Base-by-base conservation (phyloP, 1,284 basidiomycete species). In the Irpex sp. region DNA sequence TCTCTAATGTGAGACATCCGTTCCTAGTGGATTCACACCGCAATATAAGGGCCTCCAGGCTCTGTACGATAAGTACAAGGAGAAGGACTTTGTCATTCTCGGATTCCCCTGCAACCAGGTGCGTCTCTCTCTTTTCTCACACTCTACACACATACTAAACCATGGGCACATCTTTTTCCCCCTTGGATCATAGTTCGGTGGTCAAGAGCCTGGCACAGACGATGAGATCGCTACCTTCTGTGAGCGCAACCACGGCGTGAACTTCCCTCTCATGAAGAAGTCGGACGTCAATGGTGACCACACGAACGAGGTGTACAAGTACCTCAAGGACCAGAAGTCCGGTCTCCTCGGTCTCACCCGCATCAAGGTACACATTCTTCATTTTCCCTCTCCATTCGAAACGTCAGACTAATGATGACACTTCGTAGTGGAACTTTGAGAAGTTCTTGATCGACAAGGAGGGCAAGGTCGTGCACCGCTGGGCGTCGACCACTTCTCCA, bases 81-180 rank as follows among this genome's bases (percentile, higher is more conserved):
- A 89, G 62, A 81, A 85, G 64, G 91, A 82, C 15, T 82, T 97
- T 61, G 81, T 88, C 64, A 85, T 96, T 69, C 81, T 97, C 63
- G 94, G 95, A 1, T 96, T 96, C 82, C 94, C 94, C 37, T 96
- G 89, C 80, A 96, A 97, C 75, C 94, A 96, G 80, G 93, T 93
- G 64, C 65, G 81, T 68, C 11, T 59, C 55, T 51, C 19, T 54
- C 31, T 34, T 34, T 34, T 34, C 31, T 34, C 31, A 34, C 5
- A 34, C 31, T 34, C 31, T 34, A 34, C 31, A 34, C 31, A 34
- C 31, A 34, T 34, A 34, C 31, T 34, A 34, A 34, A 34, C 31
- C 2, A 7, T 34, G 31, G 1, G 6, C 37, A 5, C 37, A 13
- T 17, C 9, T 21, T 11, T 52, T 1, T 13, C 19, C 19, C 6